Conservation (phyloP, 495 filamentous ascomycete genomes). For the Darksidea phi region DNA sequence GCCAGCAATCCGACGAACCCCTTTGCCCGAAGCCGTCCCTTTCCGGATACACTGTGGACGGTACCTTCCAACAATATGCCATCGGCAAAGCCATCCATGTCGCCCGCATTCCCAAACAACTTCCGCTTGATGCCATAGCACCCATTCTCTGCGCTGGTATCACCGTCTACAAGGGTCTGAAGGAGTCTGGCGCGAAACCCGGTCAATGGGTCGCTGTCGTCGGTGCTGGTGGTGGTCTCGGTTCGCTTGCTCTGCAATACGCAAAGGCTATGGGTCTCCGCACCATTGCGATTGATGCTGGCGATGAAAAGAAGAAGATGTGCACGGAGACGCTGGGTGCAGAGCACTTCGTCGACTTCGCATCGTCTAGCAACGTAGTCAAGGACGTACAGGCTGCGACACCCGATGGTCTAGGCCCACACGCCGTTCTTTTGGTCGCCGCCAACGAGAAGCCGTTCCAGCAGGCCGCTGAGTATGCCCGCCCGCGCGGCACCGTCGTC, state of each 20-base stretch:
- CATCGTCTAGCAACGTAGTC: conserved; percentile 69
- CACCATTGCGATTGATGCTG: conserved; percentile 74
- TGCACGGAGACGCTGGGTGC: conserved; percentile 65
- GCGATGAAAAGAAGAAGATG: conserved; percentile 73
- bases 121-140: conserved; percentile 72
- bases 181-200: conserved; percentile 70
- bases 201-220: conserved; percentile 84
- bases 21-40: conserved; percentile 70
- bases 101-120: conserved; percentile 71
- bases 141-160: conserved; percentile 86
- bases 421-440: conserved; percentile 83
- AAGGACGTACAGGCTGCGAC: conserved; percentile 76
- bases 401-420: conserved; percentile 74
- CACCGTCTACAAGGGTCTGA: conserved; percentile 90
- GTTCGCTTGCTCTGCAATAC: conserved; percentile 79
- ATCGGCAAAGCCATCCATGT: conserved; percentile 83
- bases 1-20: conserved; percentile 70
- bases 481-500: conserved; percentile 73
- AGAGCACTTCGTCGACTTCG: conserved; percentile 74
- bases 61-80: conserved; percentile 88
- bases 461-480: conserved; percentile 83
- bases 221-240: conserved; percentile 84
- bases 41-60: conserved; percentile 89
- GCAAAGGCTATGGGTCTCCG: conserved; percentile 85
- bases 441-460: conserved; percentile 90